These are phyloP conservation scores for Ampelomyces quisqualis DNA, from an alignment of 2,329 filamentous ascomycete genomes.

Conservation along the genomic window DNA sequence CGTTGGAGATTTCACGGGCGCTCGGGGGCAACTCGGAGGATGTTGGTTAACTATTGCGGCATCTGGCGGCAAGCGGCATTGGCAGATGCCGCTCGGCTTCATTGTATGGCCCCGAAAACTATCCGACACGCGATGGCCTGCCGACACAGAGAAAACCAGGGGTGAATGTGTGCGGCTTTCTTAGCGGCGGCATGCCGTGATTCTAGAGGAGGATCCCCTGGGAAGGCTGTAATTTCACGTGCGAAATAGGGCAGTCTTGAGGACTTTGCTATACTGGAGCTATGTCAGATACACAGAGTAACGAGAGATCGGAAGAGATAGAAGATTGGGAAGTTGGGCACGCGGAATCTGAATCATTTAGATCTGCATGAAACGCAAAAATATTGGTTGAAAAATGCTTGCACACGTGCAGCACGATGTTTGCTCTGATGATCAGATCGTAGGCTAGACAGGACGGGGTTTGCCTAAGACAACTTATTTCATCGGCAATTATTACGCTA, in stretches of 20 bases:
- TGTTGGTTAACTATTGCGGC: no score
- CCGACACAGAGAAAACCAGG: slow-evolving; percentile 16
- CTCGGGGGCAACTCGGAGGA: slow-evolving; percentile 19
- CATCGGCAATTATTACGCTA: slow-evolving; percentile 19
- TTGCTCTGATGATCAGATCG: slow-evolving; percentile 6
- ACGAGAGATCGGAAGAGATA: no score
- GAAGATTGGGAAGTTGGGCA: no score
- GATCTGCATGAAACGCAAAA: background rate
- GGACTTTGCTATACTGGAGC: no score
- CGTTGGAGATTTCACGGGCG: slow-evolving; percentile 12
- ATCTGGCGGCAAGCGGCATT: slow-evolving; percentile 21
- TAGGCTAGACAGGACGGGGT: slow-evolving; percentile 18
- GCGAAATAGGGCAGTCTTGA: background rate
- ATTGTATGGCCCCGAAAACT: slow-evolving; percentile 14
- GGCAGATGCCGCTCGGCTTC: slow-evolving; percentile 28
- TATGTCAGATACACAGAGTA: no score
- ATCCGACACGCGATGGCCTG: slow-evolving; percentile 16
- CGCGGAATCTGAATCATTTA: no score
- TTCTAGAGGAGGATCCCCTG: background rate
- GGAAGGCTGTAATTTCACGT: background rate
- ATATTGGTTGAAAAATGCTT: background rate
- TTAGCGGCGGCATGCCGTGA: slow-evolving; percentile 10
- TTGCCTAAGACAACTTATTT: slow-evolving; percentile 30
- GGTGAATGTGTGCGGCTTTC: slow-evolving; percentile 16
- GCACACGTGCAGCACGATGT: slow-evolving; percentile 11